Conservation (phyloP, 352 stramenopile species). For the Globisporangium cystogenes region DNA sequence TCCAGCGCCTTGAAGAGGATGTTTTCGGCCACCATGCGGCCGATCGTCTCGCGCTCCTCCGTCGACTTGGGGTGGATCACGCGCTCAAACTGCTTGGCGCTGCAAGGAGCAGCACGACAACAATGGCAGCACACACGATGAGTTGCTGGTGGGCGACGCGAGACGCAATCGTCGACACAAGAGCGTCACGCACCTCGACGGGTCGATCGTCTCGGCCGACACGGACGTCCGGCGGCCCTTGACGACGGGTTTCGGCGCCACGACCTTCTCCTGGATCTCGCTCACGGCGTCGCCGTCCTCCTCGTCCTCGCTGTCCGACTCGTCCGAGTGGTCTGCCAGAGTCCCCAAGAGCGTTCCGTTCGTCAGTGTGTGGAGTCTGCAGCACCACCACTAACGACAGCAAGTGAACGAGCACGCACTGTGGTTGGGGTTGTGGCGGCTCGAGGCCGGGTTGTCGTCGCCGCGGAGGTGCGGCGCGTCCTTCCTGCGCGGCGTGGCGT, state of each 20-base stretch:
- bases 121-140: background rate
- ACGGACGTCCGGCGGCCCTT: conserved; percentile 87
- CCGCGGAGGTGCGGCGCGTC: conserved; percentile 18
- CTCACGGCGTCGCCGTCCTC: conserved; percentile 72
- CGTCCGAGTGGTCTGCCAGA: conserved; percentile 79
- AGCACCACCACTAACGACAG: too few species aligned
- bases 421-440: conserved; percentile 15
- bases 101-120: conserved; percentile 8
- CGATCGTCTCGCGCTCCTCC: conserved; percentile 72
- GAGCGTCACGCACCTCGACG: conserved; percentile 54
- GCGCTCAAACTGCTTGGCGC: conserved; percentile 74
- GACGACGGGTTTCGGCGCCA: conserved; percentile 54
- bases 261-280: conserved; percentile 67
- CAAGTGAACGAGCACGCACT: background rate
- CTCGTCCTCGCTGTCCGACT: conserved; percentile 85
- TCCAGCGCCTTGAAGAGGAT: conserved; percentile 90
- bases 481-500: conserved; percentile 49
- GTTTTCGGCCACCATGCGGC: conserved; percentile 82
- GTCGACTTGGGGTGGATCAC: conserved; percentile 82
- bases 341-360: too few species aligned
- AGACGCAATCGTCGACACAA: too few species aligned
- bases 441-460: conserved; percentile 44
- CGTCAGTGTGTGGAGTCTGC: too few species aligned
- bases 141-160: too few species aligned
- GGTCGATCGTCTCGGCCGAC: conserved; percentile 84